phyloP scores from a whole-genome alignment of 768 basidiomycete species.

The Russula sp. region DNA sequence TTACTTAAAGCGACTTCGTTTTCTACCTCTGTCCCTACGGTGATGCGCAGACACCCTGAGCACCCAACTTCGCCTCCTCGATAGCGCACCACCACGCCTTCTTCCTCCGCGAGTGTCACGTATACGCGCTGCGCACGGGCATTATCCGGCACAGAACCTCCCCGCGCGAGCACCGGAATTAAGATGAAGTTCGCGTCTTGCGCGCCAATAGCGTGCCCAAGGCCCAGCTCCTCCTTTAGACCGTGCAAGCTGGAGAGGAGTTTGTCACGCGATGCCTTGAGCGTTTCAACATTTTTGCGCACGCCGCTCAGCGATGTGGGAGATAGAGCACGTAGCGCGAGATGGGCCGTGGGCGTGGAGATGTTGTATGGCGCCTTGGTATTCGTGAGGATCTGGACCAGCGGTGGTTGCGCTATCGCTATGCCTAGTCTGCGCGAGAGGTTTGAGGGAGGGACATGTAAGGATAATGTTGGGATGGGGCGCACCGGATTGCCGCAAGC shows the following conservation, averaged over 20 bases:
- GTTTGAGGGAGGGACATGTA: conserved; percentile 5
- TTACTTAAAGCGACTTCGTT: conserved; percentile 51
- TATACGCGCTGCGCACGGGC: conserved; percentile 59
- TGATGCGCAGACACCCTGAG: conserved; percentile 79
- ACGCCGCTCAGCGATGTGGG: conserved; percentile 54
- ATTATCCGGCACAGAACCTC: conserved; percentile 45
- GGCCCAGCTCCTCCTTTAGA: conserved; percentile 41
- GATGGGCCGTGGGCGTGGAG: conserved; percentile 78
- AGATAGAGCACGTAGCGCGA: conserved; percentile 75
- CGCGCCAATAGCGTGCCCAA: conserved; percentile 67
- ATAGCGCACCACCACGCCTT: conserved; percentile 85
- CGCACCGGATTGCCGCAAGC: conserved; percentile 87
- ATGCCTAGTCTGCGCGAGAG: conserved; percentile 65
- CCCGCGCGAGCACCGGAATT: conserved; percentile 58
- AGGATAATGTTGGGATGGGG: neutral
- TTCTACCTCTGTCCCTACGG: conserved; percentile 80
- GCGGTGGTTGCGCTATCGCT: conserved; percentile 79
- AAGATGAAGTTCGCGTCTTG: conserved; percentile 90
- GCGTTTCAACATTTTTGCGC: conserved; percentile 52
- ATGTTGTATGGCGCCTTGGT: conserved; percentile 98
- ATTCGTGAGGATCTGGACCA: conserved; percentile 88
- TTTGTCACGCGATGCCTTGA: conserved; percentile 48
- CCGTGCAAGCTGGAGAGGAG: conserved; percentile 46
- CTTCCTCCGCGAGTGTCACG: conserved; percentile 72
- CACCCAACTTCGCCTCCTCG: conserved; percentile 85